Base-by-base conservation (phyloP, 495 filamentous ascomycete genomes). In the Trichoderma parareesei region DNA sequence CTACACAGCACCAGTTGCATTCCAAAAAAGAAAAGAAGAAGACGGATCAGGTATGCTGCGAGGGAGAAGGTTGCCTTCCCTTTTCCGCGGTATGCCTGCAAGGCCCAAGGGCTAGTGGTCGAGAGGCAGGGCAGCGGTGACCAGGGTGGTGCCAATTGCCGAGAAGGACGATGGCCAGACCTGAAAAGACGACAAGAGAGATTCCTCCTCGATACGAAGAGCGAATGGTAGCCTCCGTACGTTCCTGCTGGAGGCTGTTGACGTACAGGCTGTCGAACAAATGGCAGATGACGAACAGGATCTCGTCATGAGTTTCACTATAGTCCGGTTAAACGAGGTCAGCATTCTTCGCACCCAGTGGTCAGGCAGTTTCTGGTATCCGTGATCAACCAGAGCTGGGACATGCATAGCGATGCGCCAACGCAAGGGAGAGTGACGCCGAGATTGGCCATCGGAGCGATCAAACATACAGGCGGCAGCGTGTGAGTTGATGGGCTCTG, bases 351-450 rank as follows among this genome's bases (percentile, higher is more conserved):
- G 27, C 53, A 57, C 11, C 20, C 20, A 37, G 16, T 35, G 8
- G 27, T n/a, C 3, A 37, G 53, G 13, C 53, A 38, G 11, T 35
- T 13, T 57, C 53, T 38, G 27, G 53, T n/a, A 9, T 57, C 8
- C 27, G 27, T 9, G 53, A 57, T 57, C 53, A 33, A 57, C 18
- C 35, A 1, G 14, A 33, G 53, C 27, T 57, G 33, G 53, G 9
- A 57, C 53, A 57, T 57, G 53, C 53, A 57, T 33, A 57, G 33
- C 20, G 53, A 57, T 57, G 53, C 53, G 53, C 53, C 53, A 57
- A 57, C 9, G 53, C 53, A 57, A 49, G 53, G 53, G 53, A 57
- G 53, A 57, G 37, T 57, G 53, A 37, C 53, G 53, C 53, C 53
- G 53, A 57, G 16, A 57, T 57, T 57, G 53, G 9, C 20, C 33